Conservation (phyloP, 2,329 filamentous ascomycete genomes). For the Rhexocercosporidium sp. region DNA sequence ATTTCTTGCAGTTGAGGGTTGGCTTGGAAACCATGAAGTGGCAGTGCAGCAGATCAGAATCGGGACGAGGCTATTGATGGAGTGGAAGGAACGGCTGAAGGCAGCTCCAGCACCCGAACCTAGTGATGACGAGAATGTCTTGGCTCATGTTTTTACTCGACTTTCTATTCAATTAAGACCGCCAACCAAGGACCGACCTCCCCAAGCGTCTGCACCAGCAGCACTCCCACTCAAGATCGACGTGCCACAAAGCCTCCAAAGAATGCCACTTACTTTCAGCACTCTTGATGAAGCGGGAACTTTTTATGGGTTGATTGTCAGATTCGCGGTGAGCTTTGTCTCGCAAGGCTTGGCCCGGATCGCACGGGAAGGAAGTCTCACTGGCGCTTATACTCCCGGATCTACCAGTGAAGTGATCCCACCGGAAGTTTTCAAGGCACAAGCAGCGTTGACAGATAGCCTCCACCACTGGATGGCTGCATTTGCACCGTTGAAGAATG, state of each 20-base stretch:
- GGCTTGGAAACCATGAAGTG: constrained; percentile 64
- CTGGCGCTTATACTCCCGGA: constrained; percentile 11
- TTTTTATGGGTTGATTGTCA: constrained; percentile 16
- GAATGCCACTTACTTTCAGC: constrained; percentile 13
- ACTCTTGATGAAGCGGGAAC: constrained; percentile 15
- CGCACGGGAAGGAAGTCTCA: constrained; percentile 17
- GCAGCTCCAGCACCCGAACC: background rate
- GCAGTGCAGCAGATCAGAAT: constrained; percentile 64
- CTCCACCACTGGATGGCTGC: constrained; percentile 22
- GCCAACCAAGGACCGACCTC: background rate
- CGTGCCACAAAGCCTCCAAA: constrained; percentile 5
- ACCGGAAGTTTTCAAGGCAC: constrained; percentile 16
- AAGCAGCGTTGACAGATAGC: constrained; percentile 12
- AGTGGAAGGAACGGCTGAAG: constrained; percentile 19
- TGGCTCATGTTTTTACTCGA: constrained; percentile 20
- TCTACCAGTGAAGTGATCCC: background rate
- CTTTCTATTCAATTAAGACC: constrained; percentile 19
- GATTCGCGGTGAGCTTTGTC: constrained; percentile 18
- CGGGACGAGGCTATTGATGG: constrained; percentile 42
- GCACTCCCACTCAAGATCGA: constrained; percentile 17
- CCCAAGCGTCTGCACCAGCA: background rate
- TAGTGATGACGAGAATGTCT: constrained; percentile 15
- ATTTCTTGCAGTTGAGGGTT: constrained; percentile 68
- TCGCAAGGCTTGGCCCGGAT: constrained; percentile 16
- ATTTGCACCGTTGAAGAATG: constrained; percentile 12